phyloP scores from a whole-genome alignment of 169 alveolate genomes.

The Cryptosporidium parvum region DNA sequence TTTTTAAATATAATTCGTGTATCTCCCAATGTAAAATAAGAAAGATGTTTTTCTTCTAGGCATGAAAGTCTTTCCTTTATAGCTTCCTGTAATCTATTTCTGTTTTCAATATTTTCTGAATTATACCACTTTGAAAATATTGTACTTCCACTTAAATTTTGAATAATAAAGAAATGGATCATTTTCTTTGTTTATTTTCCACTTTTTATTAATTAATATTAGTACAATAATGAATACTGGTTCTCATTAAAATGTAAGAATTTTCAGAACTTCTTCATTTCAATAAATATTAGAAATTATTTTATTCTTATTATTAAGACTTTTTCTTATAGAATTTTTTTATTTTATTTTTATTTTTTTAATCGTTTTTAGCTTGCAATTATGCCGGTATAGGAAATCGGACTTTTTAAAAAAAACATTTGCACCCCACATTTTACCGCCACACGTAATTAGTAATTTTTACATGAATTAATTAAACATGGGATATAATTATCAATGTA shows the following conservation, averaged over 20 bases:
- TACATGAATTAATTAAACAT: slow-evolving; percentile 1
- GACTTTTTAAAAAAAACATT: not conserved
- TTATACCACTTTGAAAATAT: slow-evolving; percentile 67
- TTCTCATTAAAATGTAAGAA: not conserved
- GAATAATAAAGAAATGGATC: slow-evolving; percentile 59
- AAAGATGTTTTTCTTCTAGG: slow-evolving; percentile 33
- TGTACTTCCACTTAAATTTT: slow-evolving; percentile 46
- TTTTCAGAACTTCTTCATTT: not conserved
- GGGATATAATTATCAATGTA: not conserved
- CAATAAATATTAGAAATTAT: not conserved
- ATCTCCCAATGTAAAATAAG: slow-evolving; percentile 36
- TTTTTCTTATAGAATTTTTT: too few species aligned
- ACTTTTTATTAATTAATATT: not conserved
- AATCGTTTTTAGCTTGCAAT: not conserved
- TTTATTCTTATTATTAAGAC: too few species aligned
- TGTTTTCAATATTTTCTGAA: slow-evolving; percentile 7
- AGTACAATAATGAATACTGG: not conserved
- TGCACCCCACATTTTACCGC: slow-evolving; percentile 19
- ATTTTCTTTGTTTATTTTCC: not conserved
- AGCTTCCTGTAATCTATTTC: slow-evolving; percentile 35
- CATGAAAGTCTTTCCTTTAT: slow-evolving; percentile 14
- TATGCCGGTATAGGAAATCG: not conserved
- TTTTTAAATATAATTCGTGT: slow-evolving; percentile 35
- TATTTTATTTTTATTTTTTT: not conserved
- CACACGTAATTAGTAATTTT: slow-evolving; percentile 23